A percentile compares a stretch with the other conserved stretches of the same genome.
These are phyloP conservation scores for Hamigera avellanea DNA, from an alignment of 495 filamentous ascomycete species.

Conservation along the genomic window DNA sequence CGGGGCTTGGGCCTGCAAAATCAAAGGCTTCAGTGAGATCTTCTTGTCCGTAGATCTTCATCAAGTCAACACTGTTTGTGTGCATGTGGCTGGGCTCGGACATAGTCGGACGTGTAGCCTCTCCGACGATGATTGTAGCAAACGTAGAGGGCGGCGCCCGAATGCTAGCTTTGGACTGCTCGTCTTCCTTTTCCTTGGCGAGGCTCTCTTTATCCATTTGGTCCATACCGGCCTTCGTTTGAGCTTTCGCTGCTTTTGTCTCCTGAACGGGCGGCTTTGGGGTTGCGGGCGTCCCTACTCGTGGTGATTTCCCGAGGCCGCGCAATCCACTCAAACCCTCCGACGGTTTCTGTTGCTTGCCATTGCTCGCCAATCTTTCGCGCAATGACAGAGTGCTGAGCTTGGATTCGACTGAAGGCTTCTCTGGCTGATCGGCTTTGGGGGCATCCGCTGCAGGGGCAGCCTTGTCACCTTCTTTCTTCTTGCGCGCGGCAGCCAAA, in stretches of 20 bases:
- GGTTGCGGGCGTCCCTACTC: slow-evolving; percentile 8
- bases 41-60: slow-evolving; percentile 37
- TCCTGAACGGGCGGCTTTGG: slow-evolving; percentile 5
- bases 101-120: slow-evolving; percentile 14
- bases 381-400: slow-evolving; percentile 17
- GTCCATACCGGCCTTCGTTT: background rate
- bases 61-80: slow-evolving; percentile 31
- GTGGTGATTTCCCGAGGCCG: slow-evolving; percentile 11
- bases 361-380: slow-evolving; percentile 26
- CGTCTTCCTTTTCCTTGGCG: slow-evolving; percentile 6
- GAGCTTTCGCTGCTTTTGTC: background rate
- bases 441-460: slow-evolving; percentile 5
- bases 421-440: slow-evolving; percentile 8
- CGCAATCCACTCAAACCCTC: slow-evolving; percentile 16
- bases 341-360: slow-evolving; percentile 18
- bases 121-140: slow-evolving; percentile 55
- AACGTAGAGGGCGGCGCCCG: slow-evolving; percentile 51
- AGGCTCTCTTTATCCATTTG: background rate
- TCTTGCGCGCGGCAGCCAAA: slow-evolving; percentile 79
- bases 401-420: slow-evolving; percentile 11
- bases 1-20: slow-evolving; percentile 87
- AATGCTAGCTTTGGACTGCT: slow-evolving; percentile 11
- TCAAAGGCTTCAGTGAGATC: slow-evolving; percentile 43
- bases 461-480: slow-evolving; percentile 54
- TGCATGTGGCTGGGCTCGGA: slow-evolving; percentile 29